Base-by-base conservation (phyloP, 106 monocot species). In the Allium cepa region DNA sequence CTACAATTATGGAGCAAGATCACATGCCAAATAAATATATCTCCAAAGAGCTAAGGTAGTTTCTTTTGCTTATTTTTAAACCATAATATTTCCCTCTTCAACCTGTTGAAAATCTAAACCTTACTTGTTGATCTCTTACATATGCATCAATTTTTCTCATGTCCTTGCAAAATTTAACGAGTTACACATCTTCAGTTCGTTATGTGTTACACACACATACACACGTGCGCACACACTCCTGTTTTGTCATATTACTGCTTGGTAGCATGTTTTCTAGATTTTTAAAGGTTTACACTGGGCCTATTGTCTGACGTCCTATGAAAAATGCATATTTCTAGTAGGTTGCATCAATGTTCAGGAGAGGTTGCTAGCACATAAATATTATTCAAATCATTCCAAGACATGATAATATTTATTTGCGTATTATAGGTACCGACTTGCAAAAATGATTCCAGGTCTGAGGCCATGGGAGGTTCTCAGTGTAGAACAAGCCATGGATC, bases 21-120 rank as follows among this genome's bases (percentile, higher is more conserved):
- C 80, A 88, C 60, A 92, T 92, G 92, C 92, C 88, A 62, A 92
- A 92, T 60, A 92, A 92, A 80, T 92, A 78, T 59, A 83, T 92
- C 13, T 57, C 92, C 57, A 92, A 85, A 66, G 88, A 88, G 52
- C 60, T 92, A 59, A 87, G 92, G 92, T 92, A 17, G 11, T 49
- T 17, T 14, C 17, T 8, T 67, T 55, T 49, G 50, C 36, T 4
- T 36, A 36, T 36, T 22, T 22, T 22, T 22, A 22, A 22, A 22
- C 22, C 22, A 22, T 36, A 36, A 36, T 36, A 36, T 36, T 36
- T 36, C 36, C 4, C 17, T 64, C 17, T 27, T 63, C n/a, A 36
- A 36, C 3, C 36, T 36, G 36, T 36, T 36, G 36, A 36, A 36
- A 36, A 36, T 36, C 36, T 36, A 36, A 36, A 36, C 36, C 36